These are phyloP conservation scores for Pseudohyphozyma bogoriensis DNA, from an alignment of 768 basidiomycete genomes.

Conservation along the genomic window DNA sequence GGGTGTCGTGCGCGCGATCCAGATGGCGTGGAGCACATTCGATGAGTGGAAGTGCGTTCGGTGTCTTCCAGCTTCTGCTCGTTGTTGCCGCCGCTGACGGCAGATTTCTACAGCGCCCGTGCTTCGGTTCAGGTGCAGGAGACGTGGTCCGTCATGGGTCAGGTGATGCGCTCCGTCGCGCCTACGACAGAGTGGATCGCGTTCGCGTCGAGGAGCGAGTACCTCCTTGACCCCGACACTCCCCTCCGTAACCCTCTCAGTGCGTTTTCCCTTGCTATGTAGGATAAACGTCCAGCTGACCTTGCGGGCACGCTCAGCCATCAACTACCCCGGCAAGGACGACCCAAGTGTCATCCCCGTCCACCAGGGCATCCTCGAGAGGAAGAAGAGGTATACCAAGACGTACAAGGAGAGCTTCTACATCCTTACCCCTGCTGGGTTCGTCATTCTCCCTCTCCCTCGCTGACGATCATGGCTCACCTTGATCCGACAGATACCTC, in stretches of 20 bases:
- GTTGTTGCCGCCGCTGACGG: background rate
- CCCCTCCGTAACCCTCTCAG: slow-evolving; percentile 67
- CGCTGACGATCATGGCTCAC: background rate
- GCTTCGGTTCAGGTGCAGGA: slow-evolving; percentile 63
- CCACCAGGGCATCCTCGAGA: slow-evolving; percentile 80
- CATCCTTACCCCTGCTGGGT: slow-evolving; percentile 83
- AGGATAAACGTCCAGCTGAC: too few relatives aligned
- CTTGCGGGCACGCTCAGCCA: too few relatives aligned
- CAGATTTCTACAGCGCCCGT: slow-evolving; percentile 40
- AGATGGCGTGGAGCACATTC: slow-evolving; percentile 94
- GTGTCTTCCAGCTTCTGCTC: background rate
- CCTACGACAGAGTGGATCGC: slow-evolving; percentile 74
- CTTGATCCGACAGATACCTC: slow-evolving; percentile 48
- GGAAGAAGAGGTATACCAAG: slow-evolving; percentile 85
- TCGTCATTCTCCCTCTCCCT: background rate
- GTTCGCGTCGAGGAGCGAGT: slow-evolving; percentile 84
- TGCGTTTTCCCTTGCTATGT: too few relatives aligned
- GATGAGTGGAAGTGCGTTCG: slow-evolving; percentile 51
- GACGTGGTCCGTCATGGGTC: slow-evolving; percentile 59
- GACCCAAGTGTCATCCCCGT: slow-evolving; percentile 76
- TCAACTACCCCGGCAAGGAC: slow-evolving; percentile 81
- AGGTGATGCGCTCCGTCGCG: slow-evolving; percentile 64
- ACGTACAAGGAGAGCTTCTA: slow-evolving; percentile 61
- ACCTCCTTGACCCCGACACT: slow-evolving; percentile 92
- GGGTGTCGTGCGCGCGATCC: slow-evolving; percentile 85